Percentiles rank a stretch among this genome's conserved stretches.
These are phyloP conservation scores for Fabrea salina DNA, from an alignment of 169 alveolate genomes.

Conservation along the genomic window DNA sequence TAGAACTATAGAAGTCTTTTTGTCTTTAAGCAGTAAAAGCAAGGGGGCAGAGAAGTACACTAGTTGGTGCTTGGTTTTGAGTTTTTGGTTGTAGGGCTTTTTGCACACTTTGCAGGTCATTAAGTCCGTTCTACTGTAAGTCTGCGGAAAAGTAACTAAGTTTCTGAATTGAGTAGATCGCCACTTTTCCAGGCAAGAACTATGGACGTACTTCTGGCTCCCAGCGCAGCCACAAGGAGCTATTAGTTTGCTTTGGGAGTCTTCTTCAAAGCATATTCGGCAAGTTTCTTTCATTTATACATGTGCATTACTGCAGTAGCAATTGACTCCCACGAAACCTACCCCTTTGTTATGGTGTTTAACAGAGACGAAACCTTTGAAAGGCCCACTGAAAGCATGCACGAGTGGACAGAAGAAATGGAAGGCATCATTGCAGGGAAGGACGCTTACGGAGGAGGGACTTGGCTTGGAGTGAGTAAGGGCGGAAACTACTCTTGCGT, in stretches of 20 bases:
- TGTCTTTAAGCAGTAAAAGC: not conserved
- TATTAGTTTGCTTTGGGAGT: conserved; percentile 43
- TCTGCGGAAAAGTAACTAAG: not conserved
- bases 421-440: not conserved
- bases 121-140: not conserved
- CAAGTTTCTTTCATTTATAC: not conserved
- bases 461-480: not conserved
- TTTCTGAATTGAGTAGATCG: not conserved
- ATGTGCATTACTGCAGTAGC: conserved; percentile 7
- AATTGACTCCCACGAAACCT: not conserved
- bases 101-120: not conserved
- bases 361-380: conserved; percentile 23
- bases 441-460: conserved; percentile 9
- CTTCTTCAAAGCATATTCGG: not conserved
- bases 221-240: conserved; percentile 94
- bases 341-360: not conserved
- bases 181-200: conserved; percentile 92
- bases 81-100: not conserved
- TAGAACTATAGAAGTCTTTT: no score
- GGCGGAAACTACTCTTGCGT: not conserved
- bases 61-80: not conserved
- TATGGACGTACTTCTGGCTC: conserved; percentile 92
- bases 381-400: not conserved
- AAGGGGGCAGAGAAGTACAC: not conserved
- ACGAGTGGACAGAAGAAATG: not conserved